A percentile compares a stretch with the other conserved stretches of the same genome.
These are phyloP conservation scores for Hypoxylon sp. DNA, from an alignment of 2,329 filamentous ascomycete genomes.

Conservation along the genomic window DNA sequence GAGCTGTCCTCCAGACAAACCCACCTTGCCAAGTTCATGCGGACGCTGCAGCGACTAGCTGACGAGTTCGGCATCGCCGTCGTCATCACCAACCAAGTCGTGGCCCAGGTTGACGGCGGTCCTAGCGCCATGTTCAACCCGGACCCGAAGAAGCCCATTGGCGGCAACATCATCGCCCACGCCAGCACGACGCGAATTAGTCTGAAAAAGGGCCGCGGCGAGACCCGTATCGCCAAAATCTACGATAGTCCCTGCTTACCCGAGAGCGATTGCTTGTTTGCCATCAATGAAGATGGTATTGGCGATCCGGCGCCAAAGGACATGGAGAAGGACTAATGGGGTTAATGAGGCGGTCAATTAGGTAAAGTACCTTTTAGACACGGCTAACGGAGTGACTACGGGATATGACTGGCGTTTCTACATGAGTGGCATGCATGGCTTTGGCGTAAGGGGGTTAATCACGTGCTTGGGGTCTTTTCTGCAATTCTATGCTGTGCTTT, in stretches of 20 bases:
- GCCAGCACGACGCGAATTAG: slow-evolving; percentile 95
- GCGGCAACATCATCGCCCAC: slow-evolving; percentile 98
- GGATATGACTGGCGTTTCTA: slow-evolving; percentile 37
- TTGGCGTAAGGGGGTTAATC: slow-evolving; percentile 36
- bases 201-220: slow-evolving; percentile 92
- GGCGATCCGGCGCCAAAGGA: slow-evolving; percentile 97
- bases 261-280: slow-evolving; percentile 96
- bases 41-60: slow-evolving; percentile 81
- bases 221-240: slow-evolving; percentile 98
- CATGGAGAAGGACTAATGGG: slow-evolving; percentile 74
- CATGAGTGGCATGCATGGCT: slow-evolving; percentile 42
- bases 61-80: slow-evolving; percentile 96
- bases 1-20: slow-evolving; percentile 95
- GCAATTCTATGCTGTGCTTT: slow-evolving; percentile 19
- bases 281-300: slow-evolving; percentile 97
- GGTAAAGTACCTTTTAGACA: neutral
- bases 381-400: slow-evolving; percentile 32
- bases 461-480: slow-evolving; percentile 23
- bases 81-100: slow-evolving; percentile 98
- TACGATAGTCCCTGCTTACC: slow-evolving; percentile 98
- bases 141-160: slow-evolving; percentile 98
- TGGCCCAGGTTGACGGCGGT: slow-evolving; percentile 96
- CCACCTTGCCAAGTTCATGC: slow-evolving; percentile 89
- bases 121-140: slow-evolving; percentile 99
- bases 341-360: neutral